phyloP scores from a whole-genome alignment of 257 asterid species.

The Nicotiana attenuata region DNA sequence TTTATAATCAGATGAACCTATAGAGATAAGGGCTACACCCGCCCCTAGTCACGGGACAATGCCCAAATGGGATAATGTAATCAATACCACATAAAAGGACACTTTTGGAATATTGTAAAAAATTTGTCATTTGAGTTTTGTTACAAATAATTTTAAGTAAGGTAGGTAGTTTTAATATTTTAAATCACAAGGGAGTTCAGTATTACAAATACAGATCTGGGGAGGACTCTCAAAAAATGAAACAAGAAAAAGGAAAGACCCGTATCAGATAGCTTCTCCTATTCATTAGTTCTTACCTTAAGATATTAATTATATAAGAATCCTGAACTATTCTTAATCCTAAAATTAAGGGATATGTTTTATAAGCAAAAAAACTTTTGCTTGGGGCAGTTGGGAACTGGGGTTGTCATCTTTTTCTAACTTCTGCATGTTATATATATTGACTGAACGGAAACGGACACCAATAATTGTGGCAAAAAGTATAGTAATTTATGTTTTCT shows the following conservation, averaged over 20 bases:
- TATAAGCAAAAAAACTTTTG: background rate
- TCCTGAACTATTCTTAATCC: background rate
- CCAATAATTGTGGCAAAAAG: background rate
- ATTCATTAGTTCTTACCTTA: background rate
- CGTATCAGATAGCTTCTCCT: background rate
- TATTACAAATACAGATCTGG: too few species aligned
- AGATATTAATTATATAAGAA: background rate
- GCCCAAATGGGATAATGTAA: too few species aligned
- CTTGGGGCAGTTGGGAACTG: background rate
- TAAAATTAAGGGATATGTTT: background rate
- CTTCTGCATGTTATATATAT: background rate
- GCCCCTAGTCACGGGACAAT: too few species aligned
- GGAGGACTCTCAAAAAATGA: background rate
- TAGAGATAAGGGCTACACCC: too few species aligned
- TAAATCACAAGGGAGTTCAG: too few species aligned
- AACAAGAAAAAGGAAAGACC: background rate
- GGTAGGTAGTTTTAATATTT: too few species aligned
- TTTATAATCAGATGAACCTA: too few species aligned
- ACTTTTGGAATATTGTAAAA: too few species aligned
- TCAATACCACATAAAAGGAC: too few species aligned
- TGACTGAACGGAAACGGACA: too few species aligned
- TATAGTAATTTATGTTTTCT: background rate
- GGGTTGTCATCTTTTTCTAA: background rate
- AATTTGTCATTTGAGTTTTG: too few species aligned
- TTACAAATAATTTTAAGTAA: too few species aligned